Base-by-base conservation (phyloP, 768 basidiomycete genomes). In the Hygrophoropsis aurantiaca region DNA sequence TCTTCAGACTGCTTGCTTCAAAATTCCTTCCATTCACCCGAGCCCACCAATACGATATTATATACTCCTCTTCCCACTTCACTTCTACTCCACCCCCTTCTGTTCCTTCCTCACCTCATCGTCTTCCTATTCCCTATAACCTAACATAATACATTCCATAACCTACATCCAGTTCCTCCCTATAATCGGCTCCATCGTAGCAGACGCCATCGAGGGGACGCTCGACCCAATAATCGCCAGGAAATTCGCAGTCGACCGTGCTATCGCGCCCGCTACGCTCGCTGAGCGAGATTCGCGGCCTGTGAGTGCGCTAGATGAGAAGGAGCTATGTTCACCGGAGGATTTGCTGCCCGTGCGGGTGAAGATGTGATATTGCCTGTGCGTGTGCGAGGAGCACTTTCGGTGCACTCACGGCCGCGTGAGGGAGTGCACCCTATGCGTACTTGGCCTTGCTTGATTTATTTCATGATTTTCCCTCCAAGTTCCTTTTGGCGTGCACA, bases 101-200 rank as follows among this genome's bases (percentile, higher is more conserved):
- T 13, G 38, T 13, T 9, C 43, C 16, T 44, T 26, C 7, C 32
- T 19, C 30, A 21, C 27, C 18, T 8, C 37, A 36, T 32, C 38
- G 18, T 38, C n/a, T n/a, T n/a, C n/a, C n/a, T n/a, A n/a, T n/a
- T n/a, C n/a, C n/a, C n/a, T n/a, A n/a, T n/a, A n/a, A n/a, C n/a
- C n/a, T n/a, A n/a, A n/a, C n/a, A n/a, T n/a, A n/a, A n/a, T n/a
- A n/a, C n/a, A n/a, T n/a, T n/a, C n/a, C n/a, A n/a, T n/a, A n/a
- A n/a, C n/a, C n/a, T n/a, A n/a, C n/a, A n/a, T n/a, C n/a, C n/a
- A n/a, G 87, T 97, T 97, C 71, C 74, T 95, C 10, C 94, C 94
- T 3, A 80, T 84, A 13, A 76, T 97, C 43, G 94, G 94, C 4
- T 62, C 77, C 8, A 73, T 95, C 33, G 84, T 94, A 23, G 83